Percentiles rank a stretch among this genome's conserved stretches.
Conservation (phyloP, 139 green algal species). For the Coccomyxa sp. region DNA sequence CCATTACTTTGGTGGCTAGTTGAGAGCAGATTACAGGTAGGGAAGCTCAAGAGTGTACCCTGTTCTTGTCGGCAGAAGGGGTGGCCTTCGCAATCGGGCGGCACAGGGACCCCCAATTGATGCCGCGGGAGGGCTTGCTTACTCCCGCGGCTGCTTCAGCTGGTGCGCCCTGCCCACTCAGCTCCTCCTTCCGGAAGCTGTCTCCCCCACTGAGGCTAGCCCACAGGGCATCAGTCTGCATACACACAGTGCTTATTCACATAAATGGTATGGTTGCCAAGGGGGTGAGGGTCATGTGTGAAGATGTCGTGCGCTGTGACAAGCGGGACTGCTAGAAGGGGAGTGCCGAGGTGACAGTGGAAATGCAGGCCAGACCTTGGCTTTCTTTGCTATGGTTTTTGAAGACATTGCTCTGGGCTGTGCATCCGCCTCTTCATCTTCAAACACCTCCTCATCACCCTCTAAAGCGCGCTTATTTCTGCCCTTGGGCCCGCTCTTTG, state of each 20-base stretch:
- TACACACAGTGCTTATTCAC: no score
- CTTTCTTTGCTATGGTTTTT: conserved; percentile 34
- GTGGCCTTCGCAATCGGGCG: conserved; percentile 4
- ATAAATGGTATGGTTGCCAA: no score
- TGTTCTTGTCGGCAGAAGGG: conserved; percentile 9
- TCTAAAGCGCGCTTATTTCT: conserved; percentile 8
- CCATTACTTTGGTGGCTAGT: background rate
- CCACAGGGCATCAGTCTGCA: conserved; percentile 43
- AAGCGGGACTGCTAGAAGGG: no score
- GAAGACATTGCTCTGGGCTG: conserved; percentile 4
- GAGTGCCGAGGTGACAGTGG: no score
- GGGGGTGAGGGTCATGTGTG: no score
- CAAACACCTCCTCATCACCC: background rate
- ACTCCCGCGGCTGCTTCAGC: background rate
- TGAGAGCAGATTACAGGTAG: background rate
- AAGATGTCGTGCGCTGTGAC: no score
- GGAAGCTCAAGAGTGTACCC: background rate
- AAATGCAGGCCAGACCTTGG: conserved; percentile 21
- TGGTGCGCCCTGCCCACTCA: background rate
- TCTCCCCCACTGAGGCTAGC: conserved; percentile 20
- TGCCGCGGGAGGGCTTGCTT: conserved; percentile 4
- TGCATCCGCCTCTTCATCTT: background rate
- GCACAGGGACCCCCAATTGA: conserved; percentile 18
- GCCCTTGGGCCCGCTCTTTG: conserved; percentile 12
- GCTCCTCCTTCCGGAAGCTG: background rate